Evolutionary conservation across 345 rosid genomes (phyloP), one percentile per base, ranked within the genome.

Genomic region (Ceriops zippeliana): DNA sequence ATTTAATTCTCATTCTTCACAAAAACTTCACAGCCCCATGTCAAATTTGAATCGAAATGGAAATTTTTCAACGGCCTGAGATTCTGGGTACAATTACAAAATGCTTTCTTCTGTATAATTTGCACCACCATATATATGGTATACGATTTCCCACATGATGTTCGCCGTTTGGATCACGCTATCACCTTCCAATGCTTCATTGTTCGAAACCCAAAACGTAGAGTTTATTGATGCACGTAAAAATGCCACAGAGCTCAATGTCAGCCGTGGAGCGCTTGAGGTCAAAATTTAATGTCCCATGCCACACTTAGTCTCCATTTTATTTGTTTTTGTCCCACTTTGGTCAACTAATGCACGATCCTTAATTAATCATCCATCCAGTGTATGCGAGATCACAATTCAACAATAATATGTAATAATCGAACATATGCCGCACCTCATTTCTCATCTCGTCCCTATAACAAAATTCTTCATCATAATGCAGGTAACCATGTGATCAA

Each of bases 101-200:
- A 42, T 42, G 15, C 17, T 13, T 28, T 6, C 34, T 10, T 52
- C 6, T 31, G 6, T 42, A 34, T 7, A n/a, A 49, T 0, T 13
- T 47, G 0, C 37, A 13, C 51, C 37, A 16, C 52, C n/a, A 7
- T 34, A 52, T 61, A n/a, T 21, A 53, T 42, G 59, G 13, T 30
- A 15, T 16, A 10, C 30, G 49, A 71, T 78, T 78, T 75, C 85
- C 80, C 52, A 83, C 58, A 85, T 79, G 74, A 35, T 77, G 85
- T 79, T 77, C 85, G 70, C 80, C 97, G 97, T 86, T 53, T 83
- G 86, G 93, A 93, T 93, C 91, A 90, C 98, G 96, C 61, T 76
- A 73, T 73, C 87, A 75, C 74, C 70, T 46, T 78, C 81, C 81
- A 67, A 84, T 71, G 78, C 74, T 46, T 31, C 47, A 10, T 30